A percentile compares a stretch with the other conserved stretches of the same genome.
Conservation (phyloP, 2,329 filamentous ascomycete species). For the Myotisia sp. region DNA sequence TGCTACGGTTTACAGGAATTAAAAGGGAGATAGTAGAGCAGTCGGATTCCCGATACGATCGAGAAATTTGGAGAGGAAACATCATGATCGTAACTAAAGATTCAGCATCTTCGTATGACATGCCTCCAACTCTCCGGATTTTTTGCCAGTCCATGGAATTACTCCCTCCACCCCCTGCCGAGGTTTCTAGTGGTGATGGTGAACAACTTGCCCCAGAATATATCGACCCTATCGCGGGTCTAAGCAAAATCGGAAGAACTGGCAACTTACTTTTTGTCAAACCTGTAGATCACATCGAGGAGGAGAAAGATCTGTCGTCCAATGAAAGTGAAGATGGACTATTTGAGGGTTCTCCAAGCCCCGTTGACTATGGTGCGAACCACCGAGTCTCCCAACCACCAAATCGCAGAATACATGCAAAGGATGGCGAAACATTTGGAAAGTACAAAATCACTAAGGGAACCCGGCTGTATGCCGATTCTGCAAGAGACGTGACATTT, state of each 20-base stretch:
- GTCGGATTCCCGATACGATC: conserved; percentile 35
- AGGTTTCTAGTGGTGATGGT: conserved; percentile 43
- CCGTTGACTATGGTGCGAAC: conserved; percentile 28
- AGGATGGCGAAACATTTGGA: conserved; percentile 65
- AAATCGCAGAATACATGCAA: conserved; percentile 31
- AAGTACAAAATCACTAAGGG: conserved; percentile 75
- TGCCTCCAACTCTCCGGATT: conserved; percentile 60
- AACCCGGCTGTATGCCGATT: conserved; percentile 66
- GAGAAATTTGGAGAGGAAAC: conserved; percentile 81
- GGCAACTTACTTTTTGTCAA: conserved; percentile 79
- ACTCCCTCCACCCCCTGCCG: conserved; percentile 57
- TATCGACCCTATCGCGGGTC: conserved; percentile 75
- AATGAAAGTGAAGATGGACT: conserved; percentile 70
- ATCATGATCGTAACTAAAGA: conserved; percentile 93
- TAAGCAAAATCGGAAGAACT: conserved; percentile 70
- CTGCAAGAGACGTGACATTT: conserved; percentile 78
- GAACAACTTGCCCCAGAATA: conserved; percentile 57
- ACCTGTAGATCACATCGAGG: conserved; percentile 72
- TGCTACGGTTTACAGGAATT: conserved; percentile 83
- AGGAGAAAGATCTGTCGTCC: conserved; percentile 61
- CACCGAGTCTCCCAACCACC: conserved; percentile 30
- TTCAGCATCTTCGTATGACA: conserved; percentile 65
- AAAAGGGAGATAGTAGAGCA: conserved; percentile 34
- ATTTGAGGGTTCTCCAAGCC: conserved; percentile 51
- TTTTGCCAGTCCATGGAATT: conserved; percentile 80